Conservation (phyloP, 2,329 filamentous ascomycete genomes). For the Coniochaeta sp. region DNA sequence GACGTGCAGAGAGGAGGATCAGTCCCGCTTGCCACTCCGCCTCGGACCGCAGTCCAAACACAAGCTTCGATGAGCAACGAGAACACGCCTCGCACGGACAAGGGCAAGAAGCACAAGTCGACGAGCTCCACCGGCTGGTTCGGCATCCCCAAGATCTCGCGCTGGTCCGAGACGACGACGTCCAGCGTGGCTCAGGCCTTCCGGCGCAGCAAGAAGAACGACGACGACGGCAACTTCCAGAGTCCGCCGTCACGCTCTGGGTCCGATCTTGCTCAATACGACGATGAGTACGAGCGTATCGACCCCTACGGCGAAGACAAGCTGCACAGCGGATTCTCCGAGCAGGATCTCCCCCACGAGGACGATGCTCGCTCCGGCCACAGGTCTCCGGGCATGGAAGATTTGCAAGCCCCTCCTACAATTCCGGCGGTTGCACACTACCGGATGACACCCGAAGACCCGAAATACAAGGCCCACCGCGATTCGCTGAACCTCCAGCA, state of each 20-base stretch:
- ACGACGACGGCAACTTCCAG: constrained; percentile 39
- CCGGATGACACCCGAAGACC: constrained; percentile 54
- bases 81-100: constrained; percentile 69
- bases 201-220: constrained; percentile 57
- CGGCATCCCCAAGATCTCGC: constrained; percentile 71
- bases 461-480: constrained; percentile 75
- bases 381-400: constrained; percentile 5
- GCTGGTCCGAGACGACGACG: constrained; percentile 94
- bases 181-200: constrained; percentile 79
- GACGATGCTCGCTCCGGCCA: constrained; percentile 7
- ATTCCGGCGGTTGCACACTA: constrained; percentile 29
- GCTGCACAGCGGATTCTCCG: constrained; percentile 48
- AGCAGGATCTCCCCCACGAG: constrained; percentile 35
- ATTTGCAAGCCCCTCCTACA: constrained; percentile 34
- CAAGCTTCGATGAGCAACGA: constrained; percentile 60
- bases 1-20: constrained; percentile 46
- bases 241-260: constrained; percentile 61
- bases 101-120: constrained; percentile 83
- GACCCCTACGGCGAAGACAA: constrained; percentile 54
- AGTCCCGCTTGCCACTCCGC: constrained; percentile 50
- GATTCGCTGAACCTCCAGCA: constrained; percentile 76
- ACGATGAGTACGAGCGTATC: constrained; percentile 52
- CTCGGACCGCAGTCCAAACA: constrained; percentile 35
- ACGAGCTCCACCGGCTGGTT: constrained; percentile 71
- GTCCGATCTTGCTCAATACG: constrained; percentile 59